Conservation (phyloP, 1,284 basidiomycete species). For the Ustilago loliicola region DNA sequence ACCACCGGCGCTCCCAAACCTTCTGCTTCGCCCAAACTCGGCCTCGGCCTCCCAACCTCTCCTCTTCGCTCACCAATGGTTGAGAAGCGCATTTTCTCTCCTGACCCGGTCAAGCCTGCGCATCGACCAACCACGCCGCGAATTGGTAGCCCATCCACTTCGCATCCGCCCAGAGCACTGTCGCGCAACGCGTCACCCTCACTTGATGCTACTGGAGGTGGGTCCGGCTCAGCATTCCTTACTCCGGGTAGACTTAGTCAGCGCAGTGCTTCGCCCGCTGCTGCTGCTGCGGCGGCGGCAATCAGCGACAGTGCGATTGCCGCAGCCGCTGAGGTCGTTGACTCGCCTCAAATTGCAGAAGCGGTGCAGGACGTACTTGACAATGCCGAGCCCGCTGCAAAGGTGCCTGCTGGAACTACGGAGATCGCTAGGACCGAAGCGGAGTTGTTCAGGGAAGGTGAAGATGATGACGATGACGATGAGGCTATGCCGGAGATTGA, state of each 20-base stretch:
- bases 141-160: conserved; percentile 39
- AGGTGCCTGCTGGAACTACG: not conserved
- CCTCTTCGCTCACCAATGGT: conserved; percentile 18
- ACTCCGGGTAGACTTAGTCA: conserved; percentile 6
- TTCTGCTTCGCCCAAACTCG: conserved; percentile 17
- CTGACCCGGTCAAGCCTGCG: conserved; percentile 46
- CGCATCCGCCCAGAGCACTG: conserved; percentile 9
- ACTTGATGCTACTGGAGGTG: conserved; percentile 7
- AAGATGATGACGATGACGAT: conserved; percentile 47
- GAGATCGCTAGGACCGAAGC: conserved; percentile 2
- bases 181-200: conserved; percentile 35
- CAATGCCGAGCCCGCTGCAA: not conserved
- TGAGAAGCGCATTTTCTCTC: conserved; percentile 37
- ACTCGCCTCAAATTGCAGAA: conserved; percentile 10
- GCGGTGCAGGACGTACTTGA: conserved; percentile 11
- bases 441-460: not conserved
- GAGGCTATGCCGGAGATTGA: conserved; percentile 58
- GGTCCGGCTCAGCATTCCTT: not conserved
- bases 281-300: not conserved
- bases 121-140: conserved; percentile 37
- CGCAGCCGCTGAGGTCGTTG: conserved; percentile 8
- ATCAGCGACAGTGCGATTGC: conserved; percentile 12
- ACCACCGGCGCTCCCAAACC: not conserved
- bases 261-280: not conserved
- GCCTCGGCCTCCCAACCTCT: conserved; percentile 22